phyloP scores from a whole-genome alignment of 371 early-diverging fungal genomes.

The Rhizopus stolonifer region DNA sequence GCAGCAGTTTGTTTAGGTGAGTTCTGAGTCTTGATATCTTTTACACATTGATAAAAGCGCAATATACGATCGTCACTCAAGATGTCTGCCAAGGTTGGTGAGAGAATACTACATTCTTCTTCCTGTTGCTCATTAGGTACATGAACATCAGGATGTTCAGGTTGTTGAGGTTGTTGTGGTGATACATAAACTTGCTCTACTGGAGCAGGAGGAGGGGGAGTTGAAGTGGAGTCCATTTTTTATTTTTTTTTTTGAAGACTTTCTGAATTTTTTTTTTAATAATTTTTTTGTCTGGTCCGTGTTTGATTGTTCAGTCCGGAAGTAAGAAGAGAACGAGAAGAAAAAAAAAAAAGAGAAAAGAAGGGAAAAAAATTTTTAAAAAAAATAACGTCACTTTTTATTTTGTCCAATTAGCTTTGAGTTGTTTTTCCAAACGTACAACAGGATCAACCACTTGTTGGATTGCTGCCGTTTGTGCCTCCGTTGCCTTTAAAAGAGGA shows the following conservation, averaged over 20 bases:
- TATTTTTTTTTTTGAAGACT: neutral
- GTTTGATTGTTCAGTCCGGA: constrained; percentile 3
- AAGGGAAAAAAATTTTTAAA: neutral
- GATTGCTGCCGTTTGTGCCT: constrained; percentile 18
- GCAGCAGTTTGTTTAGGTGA: constrained; percentile 44
- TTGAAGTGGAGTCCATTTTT: constrained; percentile 7
- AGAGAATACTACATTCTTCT: constrained; percentile 41
- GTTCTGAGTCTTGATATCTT: constrained; percentile 48
- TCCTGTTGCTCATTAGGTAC: neutral
- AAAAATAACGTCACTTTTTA: neutral
- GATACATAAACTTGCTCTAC: neutral
- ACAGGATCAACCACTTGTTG: constrained; percentile 19
- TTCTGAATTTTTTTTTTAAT: neutral
- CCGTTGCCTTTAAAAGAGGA: constrained; percentile 27
- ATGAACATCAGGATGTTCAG: neutral
- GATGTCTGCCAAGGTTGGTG: constrained; percentile 48
- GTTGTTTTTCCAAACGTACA: constrained; percentile 2
- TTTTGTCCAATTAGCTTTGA: neutral
- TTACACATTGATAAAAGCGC: constrained; percentile 51
- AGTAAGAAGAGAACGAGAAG: neutral
- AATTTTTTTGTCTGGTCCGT: constrained; percentile 2
- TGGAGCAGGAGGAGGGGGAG: neutral
- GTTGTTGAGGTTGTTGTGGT: constrained; percentile 1
- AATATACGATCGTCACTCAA: constrained; percentile 47
- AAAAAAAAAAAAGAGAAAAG: neutral